A percentile compares a stretch with the other conserved stretches of the same genome.
Evolutionary conservation across 306 rosid species (phyloP).

Genomic region (Cicer bijugum): DNA sequence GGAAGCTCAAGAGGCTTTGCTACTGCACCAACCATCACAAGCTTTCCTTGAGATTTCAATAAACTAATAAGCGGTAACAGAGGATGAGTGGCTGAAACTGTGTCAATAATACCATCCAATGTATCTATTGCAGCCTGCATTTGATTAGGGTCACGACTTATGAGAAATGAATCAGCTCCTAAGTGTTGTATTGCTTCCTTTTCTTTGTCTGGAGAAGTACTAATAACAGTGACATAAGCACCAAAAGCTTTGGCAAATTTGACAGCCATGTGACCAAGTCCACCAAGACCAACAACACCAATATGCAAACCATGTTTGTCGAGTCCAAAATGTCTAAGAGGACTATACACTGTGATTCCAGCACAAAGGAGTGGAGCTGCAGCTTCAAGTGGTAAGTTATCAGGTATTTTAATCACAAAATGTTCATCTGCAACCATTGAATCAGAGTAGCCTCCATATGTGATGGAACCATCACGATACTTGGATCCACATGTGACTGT

Average conservation of each 20-base stretch:
- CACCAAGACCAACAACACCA: conserved; percentile 69
- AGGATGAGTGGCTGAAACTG: conserved; percentile 46
- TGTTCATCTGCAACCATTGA: conserved; percentile 54
- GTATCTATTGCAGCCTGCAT: conserved; percentile 42
- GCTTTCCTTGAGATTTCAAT: conserved; percentile 49
- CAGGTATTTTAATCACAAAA: conserved; percentile 52
- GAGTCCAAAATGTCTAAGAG: conserved; percentile 48
- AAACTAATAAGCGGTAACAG: conserved; percentile 40
- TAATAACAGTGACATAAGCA: conserved; percentile 55
- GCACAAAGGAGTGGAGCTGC: conserved; percentile 69
- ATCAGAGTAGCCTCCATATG: conserved; percentile 63
- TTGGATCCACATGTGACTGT: conserved; percentile 41
- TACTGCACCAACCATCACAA: conserved; percentile 47
- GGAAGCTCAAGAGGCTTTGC: conserved; percentile 51
- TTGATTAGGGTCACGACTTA: conserved; percentile 50
- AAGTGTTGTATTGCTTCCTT: conserved; percentile 52
- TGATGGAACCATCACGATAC: conserved; percentile 51
- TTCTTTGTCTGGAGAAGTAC: conserved; percentile 59
- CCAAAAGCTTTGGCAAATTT: conserved; percentile 69
- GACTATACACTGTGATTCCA: conserved; percentile 66
- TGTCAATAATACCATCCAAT: conserved; percentile 55
- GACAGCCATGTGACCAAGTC: conserved; percentile 60
- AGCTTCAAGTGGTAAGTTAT: conserved; percentile 52
- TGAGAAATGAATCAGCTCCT: conserved; percentile 55
- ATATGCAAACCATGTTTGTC: conserved; percentile 54